Evolutionary conservation across 768 basidiomycete genomes (phyloP).

Genomic region (Flagelloscypha sp.): DNA sequence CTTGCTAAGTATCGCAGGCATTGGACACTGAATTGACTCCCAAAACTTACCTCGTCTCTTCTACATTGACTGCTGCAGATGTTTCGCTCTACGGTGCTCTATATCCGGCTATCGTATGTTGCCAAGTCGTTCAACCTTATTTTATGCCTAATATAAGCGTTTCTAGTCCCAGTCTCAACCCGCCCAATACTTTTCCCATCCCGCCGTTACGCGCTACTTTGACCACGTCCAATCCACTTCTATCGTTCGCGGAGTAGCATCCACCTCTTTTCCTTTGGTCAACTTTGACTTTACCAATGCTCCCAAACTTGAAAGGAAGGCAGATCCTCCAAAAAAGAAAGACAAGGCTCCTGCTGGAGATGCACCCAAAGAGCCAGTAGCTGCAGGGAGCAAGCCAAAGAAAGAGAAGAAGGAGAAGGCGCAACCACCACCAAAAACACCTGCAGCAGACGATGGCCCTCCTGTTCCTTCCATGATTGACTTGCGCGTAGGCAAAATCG

Average conservation of each 20-base stretch:
- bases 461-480: constrained; percentile 97
- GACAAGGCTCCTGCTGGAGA: constrained; percentile 38
- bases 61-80: constrained; percentile 84
- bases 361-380: constrained; percentile 14
- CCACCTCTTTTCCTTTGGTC: constrained; percentile 48
- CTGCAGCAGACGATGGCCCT: constrained; percentile 62
- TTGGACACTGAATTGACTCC: constrained; percentile 65
- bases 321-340: constrained; percentile 71
- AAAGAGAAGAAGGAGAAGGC: constrained; percentile 59
- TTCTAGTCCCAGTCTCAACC: constrained; percentile 63
- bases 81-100: constrained; percentile 86
- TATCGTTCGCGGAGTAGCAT: constrained; percentile 50
- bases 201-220: constrained; percentile 88
- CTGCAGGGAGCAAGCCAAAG: no score
- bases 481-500: constrained; percentile 84
- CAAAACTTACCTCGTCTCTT: constrained; percentile 79
- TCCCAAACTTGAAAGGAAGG: constrained; percentile 66
- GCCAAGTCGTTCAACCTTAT: constrained; percentile 1
- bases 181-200: constrained; percentile 68
- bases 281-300: constrained; percentile 68
- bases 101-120: constrained; percentile 70
- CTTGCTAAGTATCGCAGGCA: constrained; percentile 33
- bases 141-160: background rate
- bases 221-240: constrained; percentile 81
- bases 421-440: no score